Evolutionary conservation across 306 rosid genomes (phyloP).

Genomic region (Cicer chorassanicum): DNA sequence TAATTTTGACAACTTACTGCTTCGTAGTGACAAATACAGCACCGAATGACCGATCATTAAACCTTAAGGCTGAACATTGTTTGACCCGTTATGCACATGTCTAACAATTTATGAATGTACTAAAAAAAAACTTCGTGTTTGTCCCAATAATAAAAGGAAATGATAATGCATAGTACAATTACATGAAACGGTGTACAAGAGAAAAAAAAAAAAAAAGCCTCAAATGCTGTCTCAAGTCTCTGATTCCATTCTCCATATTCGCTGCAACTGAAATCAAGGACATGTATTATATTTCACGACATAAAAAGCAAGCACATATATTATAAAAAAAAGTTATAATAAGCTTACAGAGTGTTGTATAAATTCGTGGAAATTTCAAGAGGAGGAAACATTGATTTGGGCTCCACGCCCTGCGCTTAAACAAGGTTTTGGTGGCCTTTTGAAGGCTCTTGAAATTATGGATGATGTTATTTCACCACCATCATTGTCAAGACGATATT

Average conservation of each 20-base stretch:
- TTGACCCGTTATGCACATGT: no score
- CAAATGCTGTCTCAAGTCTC: neutral
- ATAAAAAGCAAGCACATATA: neutral
- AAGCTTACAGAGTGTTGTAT: neutral
- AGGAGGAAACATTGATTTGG: constrained; percentile 47
- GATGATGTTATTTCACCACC: constrained; percentile 34
- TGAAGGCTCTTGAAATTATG: constrained; percentile 34
- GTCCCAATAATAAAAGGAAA: neutral
- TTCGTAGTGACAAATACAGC: neutral
- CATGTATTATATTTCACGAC: neutral
- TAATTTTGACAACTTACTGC: neutral
- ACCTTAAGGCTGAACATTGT: neutral
- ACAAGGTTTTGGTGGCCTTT: constrained; percentile 51
- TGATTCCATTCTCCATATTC: constrained; percentile 7
- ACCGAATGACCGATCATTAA: constrained; percentile 18
- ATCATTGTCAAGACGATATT: constrained; percentile 22
- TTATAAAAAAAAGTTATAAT: neutral
- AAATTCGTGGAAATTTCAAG: constrained; percentile 11
- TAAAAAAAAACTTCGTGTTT: neutral
- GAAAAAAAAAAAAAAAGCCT: neutral
- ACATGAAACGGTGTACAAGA: neutral
- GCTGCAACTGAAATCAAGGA: neutral
- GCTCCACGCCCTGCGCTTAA: constrained; percentile 51
- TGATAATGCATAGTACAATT: neutral
- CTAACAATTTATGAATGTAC: no score